phyloP scores from a whole-genome alignment of 1,139 yeast genomes.

The Yamadazyma friedrichii region DNA sequence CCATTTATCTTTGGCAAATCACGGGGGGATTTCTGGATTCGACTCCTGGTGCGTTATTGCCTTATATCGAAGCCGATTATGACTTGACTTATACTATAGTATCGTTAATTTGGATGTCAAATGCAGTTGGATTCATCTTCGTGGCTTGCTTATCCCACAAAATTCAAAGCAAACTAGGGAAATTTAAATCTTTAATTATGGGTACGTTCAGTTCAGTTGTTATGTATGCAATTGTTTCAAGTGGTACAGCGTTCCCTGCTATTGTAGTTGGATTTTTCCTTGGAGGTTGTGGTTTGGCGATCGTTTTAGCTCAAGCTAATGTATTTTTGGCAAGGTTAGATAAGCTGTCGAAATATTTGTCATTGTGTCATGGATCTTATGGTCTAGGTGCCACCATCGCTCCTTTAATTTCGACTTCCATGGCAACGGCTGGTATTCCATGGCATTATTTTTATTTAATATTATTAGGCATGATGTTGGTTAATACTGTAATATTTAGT shows the following conservation, averaged over 20 bases:
- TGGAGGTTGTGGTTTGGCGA: conserved; percentile 61
- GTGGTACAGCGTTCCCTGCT: conserved; percentile 35
- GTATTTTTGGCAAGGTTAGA: conserved; percentile 53
- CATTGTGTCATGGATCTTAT: conserved; percentile 57
- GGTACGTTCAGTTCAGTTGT: conserved; percentile 34
- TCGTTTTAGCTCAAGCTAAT: conserved; percentile 55
- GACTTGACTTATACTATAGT: conserved; percentile 36
- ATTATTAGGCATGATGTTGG: conserved; percentile 37
- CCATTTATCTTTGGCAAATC: conserved; percentile 43
- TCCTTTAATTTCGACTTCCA: conserved; percentile 57
- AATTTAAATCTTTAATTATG: conserved; percentile 32
- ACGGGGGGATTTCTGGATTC: conserved; percentile 42
- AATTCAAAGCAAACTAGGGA: conserved; percentile 42
- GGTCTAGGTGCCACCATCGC: conserved; percentile 65
- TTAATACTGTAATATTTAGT: conserved; percentile 24
- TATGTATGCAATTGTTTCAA: conserved; percentile 42
- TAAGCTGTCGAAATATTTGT: conserved; percentile 48
- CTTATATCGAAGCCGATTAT: conserved; percentile 39
- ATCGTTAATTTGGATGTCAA: conserved; percentile 46
- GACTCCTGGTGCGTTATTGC: conserved; percentile 48
- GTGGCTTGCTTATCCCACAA: conserved; percentile 40
- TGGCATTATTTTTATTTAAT: conserved; percentile 59
- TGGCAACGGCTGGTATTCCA: conserved; percentile 43
- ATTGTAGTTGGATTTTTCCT: conserved; percentile 54
- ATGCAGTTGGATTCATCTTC: conserved; percentile 44